Evolutionary conservation across 2,329 filamentous ascomycete genomes (phyloP), one percentile per base, ranked within the genome.

Genomic region (Penicillium digitatum): DNA sequence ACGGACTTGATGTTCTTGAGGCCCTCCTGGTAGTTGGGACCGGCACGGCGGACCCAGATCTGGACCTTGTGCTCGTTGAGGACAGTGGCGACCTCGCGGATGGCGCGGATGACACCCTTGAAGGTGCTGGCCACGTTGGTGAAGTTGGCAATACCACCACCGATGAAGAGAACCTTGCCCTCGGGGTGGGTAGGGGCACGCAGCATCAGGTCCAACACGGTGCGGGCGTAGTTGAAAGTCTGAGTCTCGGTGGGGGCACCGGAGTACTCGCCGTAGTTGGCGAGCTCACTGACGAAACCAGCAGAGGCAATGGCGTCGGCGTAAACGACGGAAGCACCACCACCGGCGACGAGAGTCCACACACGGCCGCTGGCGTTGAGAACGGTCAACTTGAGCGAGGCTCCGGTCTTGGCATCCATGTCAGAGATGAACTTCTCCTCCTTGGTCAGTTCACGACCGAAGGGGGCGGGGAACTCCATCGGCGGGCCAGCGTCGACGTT

Each of bases 61-160:
- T 95, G 88, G 64, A 94, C 90, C 71, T 96, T 95, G 87, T 99
- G 94, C 84, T 99, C 94, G 72, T 86, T 85, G 66, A 99, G 85
- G 62, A 87, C 82, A 61, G 86, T 86, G 58, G 92, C 84, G 67
- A 93, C 91, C 79, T 97, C 94, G 64, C 93, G 87, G 64, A 99
- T 85, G 57, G 94, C 94, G 67, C 90, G 88, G 75, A 99, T 99
- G 76, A 99, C 93, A 81, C 94, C 94, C 86, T 99, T 99, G 88
- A 99, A 99, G 62, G 94, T 99, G 69, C 89, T 94, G 58, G 94
- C 94, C 52, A 99, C 94, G 80, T 97, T 99, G 83, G 94, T 99
- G 82, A 99, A 99, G 88, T 99, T 99, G 83, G 94, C 94, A 84
- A 99, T 99, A 84, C 94, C 94, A 81, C 94, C 94, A 77, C 94